Percentiles rank a stretch among this genome's conserved stretches.
These are phyloP conservation scores for Blastocrithidia nonstop DNA, from an alignment of 208 protist genomes.

Conservation along the genomic window DNA sequence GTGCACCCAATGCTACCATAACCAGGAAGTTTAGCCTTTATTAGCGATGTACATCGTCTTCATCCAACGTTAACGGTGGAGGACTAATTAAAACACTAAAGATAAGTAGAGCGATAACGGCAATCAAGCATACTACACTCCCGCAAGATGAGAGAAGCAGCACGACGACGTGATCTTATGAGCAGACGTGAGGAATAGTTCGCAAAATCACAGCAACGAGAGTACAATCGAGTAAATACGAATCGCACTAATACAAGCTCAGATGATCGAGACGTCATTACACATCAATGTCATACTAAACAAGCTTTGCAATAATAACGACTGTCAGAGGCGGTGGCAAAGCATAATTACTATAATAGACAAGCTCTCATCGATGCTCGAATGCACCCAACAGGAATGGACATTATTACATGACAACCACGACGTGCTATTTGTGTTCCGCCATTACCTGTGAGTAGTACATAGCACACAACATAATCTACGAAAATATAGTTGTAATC, in stretches of 20 bases:
- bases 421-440: conserved; percentile 9
- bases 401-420: conserved; percentile 39
- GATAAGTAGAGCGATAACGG: background rate
- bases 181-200: conserved; percentile 15
- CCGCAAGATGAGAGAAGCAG: conserved; percentile 7
- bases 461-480: background rate
- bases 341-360: conserved; percentile 17
- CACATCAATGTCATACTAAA: conserved; percentile 23
- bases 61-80: conserved; percentile 22
- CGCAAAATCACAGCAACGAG: conserved; percentile 8
- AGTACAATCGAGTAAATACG: conserved; percentile 10
- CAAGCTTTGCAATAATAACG: conserved; percentile 12
- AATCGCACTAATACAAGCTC: conserved; percentile 22
- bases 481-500: background rate
- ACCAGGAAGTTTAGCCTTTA: conserved; percentile 11
- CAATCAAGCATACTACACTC: background rate
- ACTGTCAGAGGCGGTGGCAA: conserved; percentile 8
- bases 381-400: conserved; percentile 25
- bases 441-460: conserved; percentile 7
- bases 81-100: conserved; percentile 22
- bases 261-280: conserved; percentile 41
- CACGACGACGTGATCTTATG: conserved; percentile 14
- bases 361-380: conserved; percentile 10
- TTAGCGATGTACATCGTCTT: conserved; percentile 27
- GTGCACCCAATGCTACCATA: conserved; percentile 18